Base-by-base conservation (phyloP, 2,329 filamentous ascomycete species). In the Pseudogymnoascus sp. region DNA sequence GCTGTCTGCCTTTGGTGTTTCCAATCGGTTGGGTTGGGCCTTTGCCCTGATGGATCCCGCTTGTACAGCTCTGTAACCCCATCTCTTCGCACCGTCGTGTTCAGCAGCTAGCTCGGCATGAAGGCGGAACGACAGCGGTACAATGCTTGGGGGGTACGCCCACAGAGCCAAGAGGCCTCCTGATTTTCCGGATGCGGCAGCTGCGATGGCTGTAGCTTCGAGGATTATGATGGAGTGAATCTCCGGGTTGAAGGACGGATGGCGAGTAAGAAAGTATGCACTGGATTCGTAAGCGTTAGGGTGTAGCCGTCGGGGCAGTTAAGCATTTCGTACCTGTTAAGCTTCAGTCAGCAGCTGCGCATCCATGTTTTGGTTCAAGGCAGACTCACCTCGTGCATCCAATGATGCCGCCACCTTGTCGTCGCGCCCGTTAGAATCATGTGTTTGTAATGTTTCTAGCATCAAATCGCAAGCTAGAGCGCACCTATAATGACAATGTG, bases 171-270 rank as follows among this genome's bases (percentile, higher is more conserved):
- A 79, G 6, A 97, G 78, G 1, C 92, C 92, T 18, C 92, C 92
- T 1, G 92, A 92, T 74, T 96, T 96, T 35, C 92, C 92, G 8
- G 90, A 95, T 55, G 92, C 91, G 28, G 89, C 92, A 30, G 89
- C 82, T 5, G 92, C 92, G 64, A 96, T 85, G 52, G 84, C 79
- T 0, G 84, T 85, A 2, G 92, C 91, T 75, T 97, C 92, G 58
- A 96, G 79, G 18, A 96, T 77, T 0, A 89, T 95, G 67, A 96
- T 85, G 52, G 78, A 84, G 71, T 96, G 89, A 61, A 82, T 80
- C 13, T 80, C 75, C 23, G 85, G 83, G 71, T 92, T 80, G 74
- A 89, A 96, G 23, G 81, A 84, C 26, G 88, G 84, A 71, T 96
- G 91, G 63, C 89, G 84, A 1, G 90, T 92, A 48, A 96, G 77